Evolutionary conservation across 2,329 filamentous ascomycete genomes (phyloP).

Genomic region (Ascocoryne sarcoides): DNA sequence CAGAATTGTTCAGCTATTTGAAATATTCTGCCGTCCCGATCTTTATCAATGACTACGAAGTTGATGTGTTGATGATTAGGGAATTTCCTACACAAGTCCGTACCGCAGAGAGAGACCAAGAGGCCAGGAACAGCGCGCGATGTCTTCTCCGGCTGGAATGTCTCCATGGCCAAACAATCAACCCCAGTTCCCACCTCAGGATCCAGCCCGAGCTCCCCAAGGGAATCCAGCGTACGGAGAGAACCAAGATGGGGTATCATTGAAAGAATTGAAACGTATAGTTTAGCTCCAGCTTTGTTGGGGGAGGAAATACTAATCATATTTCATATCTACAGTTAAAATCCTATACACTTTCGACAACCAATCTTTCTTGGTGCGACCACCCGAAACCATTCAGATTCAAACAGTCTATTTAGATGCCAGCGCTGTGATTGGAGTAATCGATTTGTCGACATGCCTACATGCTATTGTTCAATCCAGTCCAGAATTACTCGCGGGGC

Average conservation of each 20-base stretch:
- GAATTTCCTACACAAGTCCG: conserved; percentile 12
- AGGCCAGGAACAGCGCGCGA: conserved; percentile 15
- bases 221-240: conserved; percentile 9
- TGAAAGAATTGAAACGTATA: conserved; percentile 52
- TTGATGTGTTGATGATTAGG: conserved; percentile 9
- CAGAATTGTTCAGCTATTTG: conserved; percentile 12
- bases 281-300: background rate
- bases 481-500: conserved; percentile 71
- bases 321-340: conserved; percentile 57
- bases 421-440: conserved; percentile 69
- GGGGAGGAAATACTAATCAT: conserved; percentile 12
- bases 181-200: conserved; percentile 10
- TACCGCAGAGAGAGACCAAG: conserved; percentile 12
- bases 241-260: conserved; percentile 43
- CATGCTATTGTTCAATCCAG: conserved; percentile 71
- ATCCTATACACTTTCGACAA: conserved; percentile 94
- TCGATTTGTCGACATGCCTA: conserved; percentile 80
- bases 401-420: conserved; percentile 78
- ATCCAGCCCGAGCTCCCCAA: conserved; percentile 13
- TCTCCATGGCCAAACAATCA: conserved; percentile 7
- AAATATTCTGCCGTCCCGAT: conserved; percentile 4
- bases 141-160: conserved; percentile 23
- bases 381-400: conserved; percentile 69
- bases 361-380: conserved; percentile 77
- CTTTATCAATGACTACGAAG: conserved; percentile 16